Conservation (phyloP, 768 basidiomycete genomes). For the Crassisporium funariophilum region DNA sequence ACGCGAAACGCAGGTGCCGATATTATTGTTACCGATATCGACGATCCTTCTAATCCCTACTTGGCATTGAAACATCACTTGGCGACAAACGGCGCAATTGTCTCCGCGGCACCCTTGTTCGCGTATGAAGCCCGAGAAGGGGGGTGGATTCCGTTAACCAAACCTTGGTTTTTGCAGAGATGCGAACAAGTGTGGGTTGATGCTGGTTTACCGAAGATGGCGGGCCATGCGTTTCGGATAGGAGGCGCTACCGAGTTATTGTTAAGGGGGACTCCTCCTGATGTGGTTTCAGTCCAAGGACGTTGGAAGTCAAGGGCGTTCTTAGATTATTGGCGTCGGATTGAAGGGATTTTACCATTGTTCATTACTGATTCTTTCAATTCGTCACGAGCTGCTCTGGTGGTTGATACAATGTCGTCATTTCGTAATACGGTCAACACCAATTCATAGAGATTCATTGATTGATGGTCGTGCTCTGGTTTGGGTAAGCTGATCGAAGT, state of each 20-base stretch:
- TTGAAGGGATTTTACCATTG: no score
- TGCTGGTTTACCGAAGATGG: not conserved
- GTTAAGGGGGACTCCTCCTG: slow-evolving; percentile 20
- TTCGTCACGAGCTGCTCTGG: no score
- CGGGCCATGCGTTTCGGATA: slow-evolving; percentile 27
- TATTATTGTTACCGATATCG: slow-evolving; percentile 20
- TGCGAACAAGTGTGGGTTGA: slow-evolving; percentile 15
- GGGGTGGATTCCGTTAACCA: not conserved
- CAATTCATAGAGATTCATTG: no score
- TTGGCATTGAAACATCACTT: slow-evolving; percentile 27
- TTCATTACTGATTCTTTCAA: no score
- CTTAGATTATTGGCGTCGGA: slow-evolving; percentile 24
- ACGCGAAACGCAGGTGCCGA: slow-evolving; percentile 25
- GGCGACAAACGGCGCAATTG: slow-evolving; percentile 12
- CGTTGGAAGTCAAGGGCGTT: slow-evolving; percentile 30
- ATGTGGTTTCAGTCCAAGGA: slow-evolving; percentile 28
- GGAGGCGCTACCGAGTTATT: slow-evolving; percentile 25
- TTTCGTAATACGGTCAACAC: no score
- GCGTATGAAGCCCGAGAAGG: not conserved
- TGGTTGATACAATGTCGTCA: no score
- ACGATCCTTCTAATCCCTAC: slow-evolving; percentile 11
- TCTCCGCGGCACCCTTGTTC: slow-evolving; percentile 17
- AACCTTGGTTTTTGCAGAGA: not conserved
- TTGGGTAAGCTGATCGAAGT: no score
- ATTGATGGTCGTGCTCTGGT: no score